phyloP scores from a whole-genome alignment of 2,329 filamentous ascomycete genomes.

The Neopestalotiopsis sp. region DNA sequence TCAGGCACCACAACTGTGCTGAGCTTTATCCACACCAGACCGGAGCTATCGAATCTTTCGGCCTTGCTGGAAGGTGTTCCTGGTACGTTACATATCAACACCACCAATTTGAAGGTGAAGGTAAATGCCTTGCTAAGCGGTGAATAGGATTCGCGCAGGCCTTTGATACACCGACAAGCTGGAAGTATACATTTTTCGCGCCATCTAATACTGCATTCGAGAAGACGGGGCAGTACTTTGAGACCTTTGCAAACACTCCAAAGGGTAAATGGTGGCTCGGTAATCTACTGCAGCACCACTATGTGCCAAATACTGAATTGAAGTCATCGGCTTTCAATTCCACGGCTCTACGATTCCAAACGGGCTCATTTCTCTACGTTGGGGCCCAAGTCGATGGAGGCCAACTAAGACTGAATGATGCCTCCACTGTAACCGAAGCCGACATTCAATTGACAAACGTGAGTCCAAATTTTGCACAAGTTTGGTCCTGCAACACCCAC shows the following conservation, averaged over 20 bases:
- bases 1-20: background rate
- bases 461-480: conserved; percentile 9
- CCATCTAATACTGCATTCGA: conserved; percentile 35
- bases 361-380: conserved; percentile 30
- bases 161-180: conserved; percentile 32
- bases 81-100: background rate
- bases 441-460: conserved; percentile 27
- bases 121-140: conserved; percentile 11
- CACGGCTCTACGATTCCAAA: conserved; percentile 29
- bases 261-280: conserved; percentile 36
- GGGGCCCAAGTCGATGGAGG: conserved; percentile 26
- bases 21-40: background rate
- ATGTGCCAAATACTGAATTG: conserved; percentile 30
- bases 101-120: conserved; percentile 5
- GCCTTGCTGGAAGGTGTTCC: background rate
- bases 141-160: conserved; percentile 32
- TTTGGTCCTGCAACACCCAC: background rate
- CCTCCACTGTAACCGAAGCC: conserved; percentile 20
- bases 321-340: conserved; percentile 26
- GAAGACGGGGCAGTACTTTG: conserved; percentile 33
- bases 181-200: conserved; percentile 38
- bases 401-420: conserved; percentile 28
- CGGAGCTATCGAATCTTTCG: conserved; percentile 2
- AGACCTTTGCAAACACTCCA: conserved; percentile 28
- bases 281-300: conserved; percentile 31